Evolutionary conservation across 169 alveolate genomes (phyloP), one percentile per base, ranked within the genome.

Genomic region (Plasmodium reichenowi): DNA sequence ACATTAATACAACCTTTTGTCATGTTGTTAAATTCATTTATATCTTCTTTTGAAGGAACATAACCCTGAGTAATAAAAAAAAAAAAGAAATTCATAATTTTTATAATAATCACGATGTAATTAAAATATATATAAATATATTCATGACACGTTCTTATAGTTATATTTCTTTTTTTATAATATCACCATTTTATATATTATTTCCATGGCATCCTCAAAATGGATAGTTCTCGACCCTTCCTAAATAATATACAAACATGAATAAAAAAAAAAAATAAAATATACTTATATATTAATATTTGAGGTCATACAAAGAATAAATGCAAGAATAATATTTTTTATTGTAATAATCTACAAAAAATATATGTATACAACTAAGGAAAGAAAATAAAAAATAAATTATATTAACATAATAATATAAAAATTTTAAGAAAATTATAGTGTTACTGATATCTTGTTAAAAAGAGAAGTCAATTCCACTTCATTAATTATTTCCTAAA

Each of bases 11-110:
- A 6, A 80, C 90, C 90, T 24, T 67, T 80, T 58, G 78, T 80
- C 48, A 38, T 52, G 17, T 47, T 15, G 8, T 20, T 52, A 80
- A 80, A 80, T 29, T 67, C 90, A 24, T 66, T 80, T 15, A 80
- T 80, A 52, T 80, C 83, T 20, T 80, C 90, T 62, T 80, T 66
- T 22, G 90, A 80, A 9, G 90, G 90, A 24, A 67, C 78, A 56
- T 54, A 68, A 38, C 90, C 90, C 90, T 80, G 68, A 29, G n/a
- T 22, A 50, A 71, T 43, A 47, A 80, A 59, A 50, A 76, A 47
- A 68, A 32, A 64, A 32, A 43, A 15, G 47, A 8, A 22, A 15
- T 58, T 74, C 3, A 22, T 10, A 22, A 1, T 15, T 2, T 15
- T 15, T 29, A 26, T 52, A 66, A 24, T 66, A 29, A 24, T 26